Evolutionary conservation across 2,329 filamentous ascomycete species (phyloP), one percentile per base, ranked within the genome.

Genomic region (Alternaria hordeiaustralica): DNA sequence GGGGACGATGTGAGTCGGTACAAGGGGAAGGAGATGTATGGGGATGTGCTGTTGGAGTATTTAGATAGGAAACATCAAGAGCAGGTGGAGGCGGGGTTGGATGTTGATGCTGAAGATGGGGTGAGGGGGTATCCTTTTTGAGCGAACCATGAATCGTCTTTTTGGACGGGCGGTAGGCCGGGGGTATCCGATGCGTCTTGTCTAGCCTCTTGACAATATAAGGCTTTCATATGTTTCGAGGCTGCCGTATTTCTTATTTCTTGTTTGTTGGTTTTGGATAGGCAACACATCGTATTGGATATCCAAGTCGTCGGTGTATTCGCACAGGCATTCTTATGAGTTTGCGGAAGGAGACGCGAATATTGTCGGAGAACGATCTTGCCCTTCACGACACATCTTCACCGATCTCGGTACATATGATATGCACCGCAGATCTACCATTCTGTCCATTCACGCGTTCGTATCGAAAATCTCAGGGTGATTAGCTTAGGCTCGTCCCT

Each of bases 11-110:
- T 96, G 8, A 86, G 87, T 15, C 82, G 82, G 69, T 96, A 97
- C 76, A 96, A 96, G 81, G 92, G 93, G 0, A 88, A 85, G 75
- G 90, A 92, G 68, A 88, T 85, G 81, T 96, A 94, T 78, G 87
- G 85, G 20, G 87, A 90, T 25, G 89, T 95, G 0, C 71, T 96
- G 74, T 79, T 96, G 64, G 89, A 93, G 77, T 96, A 90, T 79
- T 78, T 96, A 64, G 93, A 96, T 79, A 72, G 72, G 68, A 91
- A 90, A 82, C 92, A 96, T 80, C 80, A 87, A 77, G 90, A 91
- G 81, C 92, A 96, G 81, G 65, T 94, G 3, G 85, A 84, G n/a
- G 81, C 79, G 12, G 92, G 92, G 0, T 71, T 95, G 70, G 86
- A 91, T 63, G 12, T 90, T 57, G 82, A 84, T 15, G 84, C 83